These are phyloP conservation scores for Peribolospora baueri DNA, from an alignment of 768 basidiomycete genomes.

Conservation along the genomic window DNA sequence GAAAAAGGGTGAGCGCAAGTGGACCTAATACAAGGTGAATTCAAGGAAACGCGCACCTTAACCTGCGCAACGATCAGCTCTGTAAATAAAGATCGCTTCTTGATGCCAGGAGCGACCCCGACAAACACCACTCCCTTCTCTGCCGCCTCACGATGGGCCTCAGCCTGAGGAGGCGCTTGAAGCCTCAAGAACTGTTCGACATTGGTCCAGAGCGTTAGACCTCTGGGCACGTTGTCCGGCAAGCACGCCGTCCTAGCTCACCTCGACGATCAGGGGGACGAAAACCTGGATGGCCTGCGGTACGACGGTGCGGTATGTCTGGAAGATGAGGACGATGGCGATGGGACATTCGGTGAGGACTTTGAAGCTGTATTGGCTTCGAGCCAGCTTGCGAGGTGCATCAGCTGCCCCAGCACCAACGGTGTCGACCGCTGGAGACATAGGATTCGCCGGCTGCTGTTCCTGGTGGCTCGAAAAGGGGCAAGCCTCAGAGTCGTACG, in stretches of 20 bases:
- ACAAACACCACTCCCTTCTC: slow-evolving; percentile 62
- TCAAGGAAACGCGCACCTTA: slow-evolving; percentile 33
- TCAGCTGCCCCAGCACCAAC: background rate
- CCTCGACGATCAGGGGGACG: slow-evolving; percentile 49
- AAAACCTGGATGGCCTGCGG: slow-evolving; percentile 41
- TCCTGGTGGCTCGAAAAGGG: background rate
- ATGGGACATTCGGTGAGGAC: slow-evolving; percentile 82
- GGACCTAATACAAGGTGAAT: background rate
- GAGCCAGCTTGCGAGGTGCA: slow-evolving; percentile 7
- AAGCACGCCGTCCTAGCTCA: background rate
- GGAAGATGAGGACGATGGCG: slow-evolving; percentile 70
- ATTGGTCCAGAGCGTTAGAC: background rate
- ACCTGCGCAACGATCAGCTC: slow-evolving; percentile 32
- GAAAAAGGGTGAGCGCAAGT: background rate
- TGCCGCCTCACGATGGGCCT: slow-evolving; percentile 50
- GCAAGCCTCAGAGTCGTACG: too few relatives aligned
- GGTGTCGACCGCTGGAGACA: background rate
- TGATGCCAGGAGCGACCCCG: slow-evolving; percentile 51
- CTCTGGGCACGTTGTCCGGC: background rate
- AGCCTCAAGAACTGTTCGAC: slow-evolving; percentile 32
- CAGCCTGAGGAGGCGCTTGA: slow-evolving; percentile 56
- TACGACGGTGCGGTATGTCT: slow-evolving; percentile 45
- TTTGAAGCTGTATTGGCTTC: slow-evolving; percentile 63
- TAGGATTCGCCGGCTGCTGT: slow-evolving; percentile 1
- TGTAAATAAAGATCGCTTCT: slow-evolving; percentile 28